Conservation (phyloP, 2,329 filamentous ascomycete genomes). For the Hawksworthiomyces lignivorus region DNA sequence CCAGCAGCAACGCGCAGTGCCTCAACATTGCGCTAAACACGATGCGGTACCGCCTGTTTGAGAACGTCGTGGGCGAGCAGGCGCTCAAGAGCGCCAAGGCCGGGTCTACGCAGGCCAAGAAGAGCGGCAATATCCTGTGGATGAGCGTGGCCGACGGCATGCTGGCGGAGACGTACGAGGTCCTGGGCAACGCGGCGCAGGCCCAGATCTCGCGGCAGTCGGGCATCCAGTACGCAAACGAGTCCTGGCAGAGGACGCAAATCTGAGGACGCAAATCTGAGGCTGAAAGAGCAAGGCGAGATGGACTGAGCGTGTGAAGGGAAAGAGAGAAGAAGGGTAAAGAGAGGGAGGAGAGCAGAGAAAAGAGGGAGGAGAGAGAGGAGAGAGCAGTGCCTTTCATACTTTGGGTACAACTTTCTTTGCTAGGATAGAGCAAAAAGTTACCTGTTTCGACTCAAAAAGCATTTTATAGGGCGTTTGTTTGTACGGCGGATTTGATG, state of each 20-base stretch:
- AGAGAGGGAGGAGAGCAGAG: too few relatives aligned
- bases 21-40: slow-evolving; percentile 77
- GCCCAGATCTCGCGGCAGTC: slow-evolving; percentile 32
- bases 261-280: slow-evolving; percentile 4
- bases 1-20: slow-evolving; percentile 67
- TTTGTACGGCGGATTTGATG: too few relatives aligned
- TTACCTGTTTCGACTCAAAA: too few relatives aligned
- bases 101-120: slow-evolving; percentile 58
- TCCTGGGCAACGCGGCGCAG: slow-evolving; percentile 48
- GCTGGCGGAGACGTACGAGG: slow-evolving; percentile 66
- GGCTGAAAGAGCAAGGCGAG: too few relatives aligned
- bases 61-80: slow-evolving; percentile 72
- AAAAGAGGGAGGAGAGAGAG: too few relatives aligned
- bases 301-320: background rate
- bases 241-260: slow-evolving; percentile 29
- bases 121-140: slow-evolving; percentile 66
- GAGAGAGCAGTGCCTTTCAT: too few relatives aligned
- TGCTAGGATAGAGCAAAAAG: too few relatives aligned
- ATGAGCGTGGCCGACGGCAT: slow-evolving; percentile 74
- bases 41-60: slow-evolving; percentile 78
- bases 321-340: background rate
- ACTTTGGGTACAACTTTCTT: too few relatives aligned
- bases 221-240: slow-evolving; percentile 33
- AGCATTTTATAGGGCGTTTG: too few relatives aligned
- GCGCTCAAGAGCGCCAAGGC: slow-evolving; percentile 69